These are phyloP conservation scores for Alloteropsis angusta DNA, from an alignment of 202 grass and related monocot species.

Conservation along the genomic window DNA sequence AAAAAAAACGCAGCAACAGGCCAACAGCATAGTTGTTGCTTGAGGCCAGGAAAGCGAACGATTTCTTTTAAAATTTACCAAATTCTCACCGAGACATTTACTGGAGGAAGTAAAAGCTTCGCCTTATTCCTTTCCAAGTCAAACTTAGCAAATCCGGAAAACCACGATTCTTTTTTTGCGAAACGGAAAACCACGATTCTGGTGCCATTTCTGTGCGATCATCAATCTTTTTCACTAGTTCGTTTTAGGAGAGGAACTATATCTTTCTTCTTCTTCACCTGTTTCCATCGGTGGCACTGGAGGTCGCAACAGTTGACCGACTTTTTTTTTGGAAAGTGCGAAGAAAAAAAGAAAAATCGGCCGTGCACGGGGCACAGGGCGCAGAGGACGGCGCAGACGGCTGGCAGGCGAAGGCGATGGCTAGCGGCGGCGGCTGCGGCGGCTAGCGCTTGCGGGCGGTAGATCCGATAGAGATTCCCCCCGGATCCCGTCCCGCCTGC, in stretches of 20 bases:
- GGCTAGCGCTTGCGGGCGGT: neutral
- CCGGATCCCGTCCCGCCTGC: neutral
- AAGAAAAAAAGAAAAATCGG: too few species aligned
- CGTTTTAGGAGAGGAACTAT: too few species aligned
- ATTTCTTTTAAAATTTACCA: too few species aligned
- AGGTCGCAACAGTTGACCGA: neutral
- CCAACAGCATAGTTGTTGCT: too few species aligned
- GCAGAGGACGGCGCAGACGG: too few species aligned
- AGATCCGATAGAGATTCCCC: conserved; percentile 29
- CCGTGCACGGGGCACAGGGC: neutral
- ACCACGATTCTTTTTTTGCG: neutral
- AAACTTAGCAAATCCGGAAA: neutral
- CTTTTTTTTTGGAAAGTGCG: neutral
- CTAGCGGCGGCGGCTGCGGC: neutral
- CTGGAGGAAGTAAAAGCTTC: too few species aligned
- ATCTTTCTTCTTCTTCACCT: neutral
- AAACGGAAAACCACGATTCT: neutral
- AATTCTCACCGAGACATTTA: too few species aligned
- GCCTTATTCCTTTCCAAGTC: neutral
- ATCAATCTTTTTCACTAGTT: too few species aligned
- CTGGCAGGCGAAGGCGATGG: neutral
- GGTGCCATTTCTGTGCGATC: neutral
- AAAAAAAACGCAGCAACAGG: too few species aligned
- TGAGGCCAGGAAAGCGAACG: too few species aligned
- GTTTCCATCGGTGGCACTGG: neutral